Base-by-base conservation (phyloP, 2,329 filamentous ascomycete genomes). In the Pseudopyricularia javanii region DNA sequence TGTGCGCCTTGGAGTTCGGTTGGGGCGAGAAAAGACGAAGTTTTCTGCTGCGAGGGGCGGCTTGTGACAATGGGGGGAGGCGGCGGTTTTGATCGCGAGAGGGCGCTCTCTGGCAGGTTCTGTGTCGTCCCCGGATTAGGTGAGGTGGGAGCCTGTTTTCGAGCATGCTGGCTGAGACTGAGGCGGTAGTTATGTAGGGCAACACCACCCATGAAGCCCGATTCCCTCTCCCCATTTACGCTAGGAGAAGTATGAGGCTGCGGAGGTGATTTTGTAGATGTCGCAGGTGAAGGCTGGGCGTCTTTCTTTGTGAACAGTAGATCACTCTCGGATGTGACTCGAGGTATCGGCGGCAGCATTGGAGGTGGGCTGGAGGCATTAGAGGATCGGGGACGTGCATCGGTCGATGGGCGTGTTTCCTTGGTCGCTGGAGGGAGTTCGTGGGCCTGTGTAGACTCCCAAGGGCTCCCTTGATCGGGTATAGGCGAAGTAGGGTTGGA, bases 401-500 rank as follows among this genome's bases (percentile, higher is more conserved):
- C 73, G 48, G 62, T 61, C 54, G 59, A 57, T 56, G 62, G 51
- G 53, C 60, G 53, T 61, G 63, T 64, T 60, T 76, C 71, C 48
- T 69, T 63, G n/a, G 67, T 61, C 37, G 68, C 64, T 30, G 70
- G 66, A 50, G 72, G 67, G 54, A 70, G 66, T 43, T 72, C 68
- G 45, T 66, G 68, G 58, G 72, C 59, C 57, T 67, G 58, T 8
- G 66, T 56, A 24, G 66, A 52, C 43, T 71, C 68, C 64, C 71
- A 73, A 37, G 69, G 62, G 43, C 61, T 62, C 49, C 57, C 52
- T 54, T 71, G 73, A 54, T 80, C 76, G 52, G 72, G 69, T 26
- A 70, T 62, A 5, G 78, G 76, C 33, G 78, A 79, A 24, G 73
- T 69, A 56, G 78, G 77, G 66, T 74, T 78, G 53, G 77, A 80